Base-by-base conservation (phyloP, 1,284 basidiomycete genomes). In the Trametes pubescens region DNA sequence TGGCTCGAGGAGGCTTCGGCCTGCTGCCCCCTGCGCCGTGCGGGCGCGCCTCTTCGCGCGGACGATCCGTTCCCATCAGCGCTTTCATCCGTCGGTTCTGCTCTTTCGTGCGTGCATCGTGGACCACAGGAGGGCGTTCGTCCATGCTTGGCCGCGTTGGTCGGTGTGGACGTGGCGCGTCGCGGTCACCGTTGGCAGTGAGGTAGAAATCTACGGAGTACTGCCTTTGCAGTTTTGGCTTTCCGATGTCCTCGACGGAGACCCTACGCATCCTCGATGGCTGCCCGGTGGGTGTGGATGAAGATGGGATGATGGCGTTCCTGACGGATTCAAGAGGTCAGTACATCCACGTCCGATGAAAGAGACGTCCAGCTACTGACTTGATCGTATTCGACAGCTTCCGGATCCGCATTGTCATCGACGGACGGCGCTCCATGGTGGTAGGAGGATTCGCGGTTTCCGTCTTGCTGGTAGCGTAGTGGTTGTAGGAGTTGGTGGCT, bases 371-470 rank as follows among this genome's bases (percentile, higher is more conserved):
- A 49, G 24, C 37, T 8, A 46, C 60, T 61, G 37, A 61, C 60
- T n/a, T 47, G 38, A 61, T 43, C 26, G 60, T 21, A 34, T 56
- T 47, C 14, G 60, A 61, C 53, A 61, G 60, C 22, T 61, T 61
- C 1, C 60, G 53, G 47, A 61, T 21, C 0, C 60, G 46, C 2
- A 11, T 11, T n/a, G 54, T 34, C 10, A 32, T 34, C 4, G 53
- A 40, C 18, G 37, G 37, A 5, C 43, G 55, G 6, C 53, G 46
- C n/a, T 51, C 43, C 53, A 43, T 32, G 11, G 5, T 3, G 24
- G 29, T 11, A 16, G 26, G 26, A n/a, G 32, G 18, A 8, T 34
- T 51, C n/a, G 3, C 9, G 21, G 13, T 6, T 5, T 21, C 22
- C 37, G 37, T 59, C 49, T 52, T 49, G 49, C 48, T 21, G 55